Evolutionary conservation across 2,329 filamentous ascomycete species (phyloP).

Genomic region (Microdochium bolleyi): DNA sequence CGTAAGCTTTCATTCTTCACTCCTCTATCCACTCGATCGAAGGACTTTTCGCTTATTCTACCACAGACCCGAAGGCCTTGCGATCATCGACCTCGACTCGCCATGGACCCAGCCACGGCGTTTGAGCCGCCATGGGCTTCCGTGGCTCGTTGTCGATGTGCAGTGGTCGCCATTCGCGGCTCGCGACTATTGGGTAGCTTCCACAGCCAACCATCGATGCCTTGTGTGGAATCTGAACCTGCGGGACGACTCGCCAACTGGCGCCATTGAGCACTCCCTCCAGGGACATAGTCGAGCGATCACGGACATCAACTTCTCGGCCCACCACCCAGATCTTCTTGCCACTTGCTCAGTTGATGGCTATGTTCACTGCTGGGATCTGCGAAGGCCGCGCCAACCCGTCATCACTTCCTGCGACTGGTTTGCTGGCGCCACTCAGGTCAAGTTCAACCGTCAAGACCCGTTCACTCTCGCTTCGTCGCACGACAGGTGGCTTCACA

Average conservation of each 20-base stretch:
- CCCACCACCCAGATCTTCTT: conserved; percentile 81
- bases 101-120: conserved; percentile 81
- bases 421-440: conserved; percentile 88
- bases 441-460: conserved; percentile 88
- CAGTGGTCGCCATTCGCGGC: conserved; percentile 93
- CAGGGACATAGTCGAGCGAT: conserved; percentile 83
- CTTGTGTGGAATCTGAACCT: conserved; percentile 88
- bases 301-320: conserved; percentile 93
- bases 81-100: conserved; percentile 87
- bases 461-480: conserved; percentile 83
- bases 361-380: conserved; percentile 88
- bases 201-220: conserved; percentile 89
- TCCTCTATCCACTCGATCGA: conserved; percentile 28
- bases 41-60: neutral
- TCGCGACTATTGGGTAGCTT: conserved; percentile 88
- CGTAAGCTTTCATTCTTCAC: conserved; percentile 45
- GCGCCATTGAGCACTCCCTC: conserved; percentile 77
- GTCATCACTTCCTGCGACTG: conserved; percentile 83
- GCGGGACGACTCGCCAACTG: conserved; percentile 61
- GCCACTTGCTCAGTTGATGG: conserved; percentile 90
- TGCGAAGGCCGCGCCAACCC: conserved; percentile 65
- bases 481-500: conserved; percentile 78
- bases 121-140: conserved; percentile 71
- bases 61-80: conserved; percentile 67
- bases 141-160: conserved; percentile 94